These are phyloP conservation scores for Globisporangium yorkense DNA, from an alignment of 352 stramenopile species.

Conservation along the genomic window DNA sequence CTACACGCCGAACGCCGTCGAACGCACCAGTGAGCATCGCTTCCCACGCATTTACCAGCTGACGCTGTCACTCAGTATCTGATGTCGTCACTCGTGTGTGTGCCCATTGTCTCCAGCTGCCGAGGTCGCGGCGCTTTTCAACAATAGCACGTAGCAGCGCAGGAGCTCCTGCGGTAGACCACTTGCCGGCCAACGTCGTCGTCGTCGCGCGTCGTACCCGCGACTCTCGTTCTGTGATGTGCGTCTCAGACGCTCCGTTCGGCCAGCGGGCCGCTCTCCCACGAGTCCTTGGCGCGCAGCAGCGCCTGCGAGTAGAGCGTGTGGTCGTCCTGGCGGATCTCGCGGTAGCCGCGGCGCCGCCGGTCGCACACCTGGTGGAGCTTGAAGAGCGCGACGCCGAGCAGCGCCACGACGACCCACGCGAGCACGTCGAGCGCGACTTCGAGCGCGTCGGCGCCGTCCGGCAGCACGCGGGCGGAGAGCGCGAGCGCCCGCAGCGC, in stretches of 20 bases:
- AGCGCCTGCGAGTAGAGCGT: slow-evolving; percentile 60
- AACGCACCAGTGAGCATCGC: slow-evolving; percentile 37
- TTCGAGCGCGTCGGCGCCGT: slow-evolving; percentile 12
- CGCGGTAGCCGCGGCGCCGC: slow-evolving; percentile 41
- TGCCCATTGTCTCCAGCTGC: slow-evolving; percentile 19
- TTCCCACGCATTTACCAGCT: background rate
- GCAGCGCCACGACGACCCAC: slow-evolving; percentile 35
- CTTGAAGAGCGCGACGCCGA: slow-evolving; percentile 38
- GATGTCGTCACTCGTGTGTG: background rate
- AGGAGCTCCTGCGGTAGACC: background rate
- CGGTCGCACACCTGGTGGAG: slow-evolving; percentile 36
- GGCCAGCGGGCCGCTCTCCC: slow-evolving; percentile 30
- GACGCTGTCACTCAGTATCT: too few relatives aligned
- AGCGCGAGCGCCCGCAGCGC: slow-evolving; percentile 6
- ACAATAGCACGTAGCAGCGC: background rate
- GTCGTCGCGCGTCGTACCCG: background rate
- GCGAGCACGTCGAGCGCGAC: slow-evolving; percentile 35
- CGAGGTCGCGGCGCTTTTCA: slow-evolving; percentile 49
- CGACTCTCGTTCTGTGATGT: background rate
- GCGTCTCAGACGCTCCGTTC: background rate
- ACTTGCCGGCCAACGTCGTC: background rate
- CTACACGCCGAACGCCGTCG: slow-evolving; percentile 37
- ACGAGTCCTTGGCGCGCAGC: slow-evolving; percentile 60
- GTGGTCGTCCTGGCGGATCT: slow-evolving; percentile 48
- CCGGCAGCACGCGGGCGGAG: background rate